A percentile compares a stretch with the other conserved stretches of the same genome.
These are phyloP conservation scores for Telfairia occidentalis DNA, from an alignment of 331 rosid species.

Conservation along the genomic window DNA sequence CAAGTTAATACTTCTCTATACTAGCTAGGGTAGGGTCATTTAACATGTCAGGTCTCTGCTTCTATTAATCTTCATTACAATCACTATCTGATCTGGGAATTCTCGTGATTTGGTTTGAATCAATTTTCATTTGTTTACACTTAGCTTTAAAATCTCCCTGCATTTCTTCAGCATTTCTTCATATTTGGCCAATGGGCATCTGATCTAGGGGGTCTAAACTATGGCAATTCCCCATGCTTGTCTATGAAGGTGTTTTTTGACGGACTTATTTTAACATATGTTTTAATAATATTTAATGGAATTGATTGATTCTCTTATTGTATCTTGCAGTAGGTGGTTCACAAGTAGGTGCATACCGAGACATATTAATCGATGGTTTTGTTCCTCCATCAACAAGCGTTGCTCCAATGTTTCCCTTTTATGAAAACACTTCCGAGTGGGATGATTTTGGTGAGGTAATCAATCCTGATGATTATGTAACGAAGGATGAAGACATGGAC, in stretches of 20 bases:
- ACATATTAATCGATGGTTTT: conserved; percentile 79
- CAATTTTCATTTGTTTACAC: background rate
- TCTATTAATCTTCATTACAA: background rate
- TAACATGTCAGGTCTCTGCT: background rate
- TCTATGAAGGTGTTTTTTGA: background rate
- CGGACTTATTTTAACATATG: background rate
- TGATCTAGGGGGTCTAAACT: background rate
- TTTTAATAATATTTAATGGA: background rate
- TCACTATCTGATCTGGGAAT: background rate
- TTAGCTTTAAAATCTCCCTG: background rate
- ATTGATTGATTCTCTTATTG: conserved; percentile 18
- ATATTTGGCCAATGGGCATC: background rate
- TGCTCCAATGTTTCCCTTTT: conserved; percentile 88
- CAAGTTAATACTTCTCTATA: background rate
- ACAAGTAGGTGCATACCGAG: conserved; percentile 44
- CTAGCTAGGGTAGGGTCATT: background rate
- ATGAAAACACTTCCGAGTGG: conserved; percentile 73
- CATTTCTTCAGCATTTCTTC: background rate
- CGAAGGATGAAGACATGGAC: conserved; percentile 92
- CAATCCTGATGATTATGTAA: conserved; percentile 93
- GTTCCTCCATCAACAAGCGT: conserved; percentile 72
- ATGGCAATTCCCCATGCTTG: background rate
- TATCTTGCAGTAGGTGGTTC: conserved; percentile 39
- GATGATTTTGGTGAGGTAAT: conserved; percentile 97
- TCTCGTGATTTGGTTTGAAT: background rate